Conservation (phyloP, 176 grass and related monocot genomes). For the Oryza glaberrima region DNA sequence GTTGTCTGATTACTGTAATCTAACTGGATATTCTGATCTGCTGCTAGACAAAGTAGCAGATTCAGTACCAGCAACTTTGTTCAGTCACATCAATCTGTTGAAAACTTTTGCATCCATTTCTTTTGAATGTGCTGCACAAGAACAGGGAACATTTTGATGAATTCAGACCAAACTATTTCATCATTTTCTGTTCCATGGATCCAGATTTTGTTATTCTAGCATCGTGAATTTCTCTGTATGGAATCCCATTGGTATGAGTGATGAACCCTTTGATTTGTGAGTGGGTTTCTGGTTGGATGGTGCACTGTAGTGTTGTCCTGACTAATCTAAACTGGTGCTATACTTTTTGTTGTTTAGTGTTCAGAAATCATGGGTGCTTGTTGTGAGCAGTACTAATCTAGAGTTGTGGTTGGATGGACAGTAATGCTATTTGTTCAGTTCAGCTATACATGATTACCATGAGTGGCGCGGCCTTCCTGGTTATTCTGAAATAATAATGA, state of each 20-base stretch:
- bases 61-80: constrained; percentile 42
- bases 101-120: constrained; percentile 43
- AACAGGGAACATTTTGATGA: constrained; percentile 48
- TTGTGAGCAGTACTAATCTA: neutral
- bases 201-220: constrained; percentile 25
- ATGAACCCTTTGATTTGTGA: constrained; percentile 5
- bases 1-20: constrained; percentile 47
- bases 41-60: constrained; percentile 49
- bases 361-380: constrained; percentile 28
- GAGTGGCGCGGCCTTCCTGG: constrained; percentile 10
- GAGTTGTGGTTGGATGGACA: constrained; percentile 38
- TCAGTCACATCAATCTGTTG: constrained; percentile 40
- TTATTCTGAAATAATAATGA: constrained; percentile 24
- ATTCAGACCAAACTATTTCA: constrained; percentile 36
- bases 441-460: constrained; percentile 9
- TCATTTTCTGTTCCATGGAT: constrained; percentile 31
- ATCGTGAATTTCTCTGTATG: constrained; percentile 49
- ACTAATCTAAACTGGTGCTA: constrained; percentile 19
- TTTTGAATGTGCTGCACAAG: constrained; percentile 42
- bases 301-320: constrained; percentile 11
- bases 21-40: constrained; percentile 46
- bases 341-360: constrained; percentile 9
- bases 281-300: constrained; percentile 43
- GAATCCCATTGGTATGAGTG: constrained; percentile 16
- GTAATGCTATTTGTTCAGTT: constrained; percentile 25